Conservation (phyloP, 495 filamentous ascomycete species). For the Xylaria intraflava region DNA sequence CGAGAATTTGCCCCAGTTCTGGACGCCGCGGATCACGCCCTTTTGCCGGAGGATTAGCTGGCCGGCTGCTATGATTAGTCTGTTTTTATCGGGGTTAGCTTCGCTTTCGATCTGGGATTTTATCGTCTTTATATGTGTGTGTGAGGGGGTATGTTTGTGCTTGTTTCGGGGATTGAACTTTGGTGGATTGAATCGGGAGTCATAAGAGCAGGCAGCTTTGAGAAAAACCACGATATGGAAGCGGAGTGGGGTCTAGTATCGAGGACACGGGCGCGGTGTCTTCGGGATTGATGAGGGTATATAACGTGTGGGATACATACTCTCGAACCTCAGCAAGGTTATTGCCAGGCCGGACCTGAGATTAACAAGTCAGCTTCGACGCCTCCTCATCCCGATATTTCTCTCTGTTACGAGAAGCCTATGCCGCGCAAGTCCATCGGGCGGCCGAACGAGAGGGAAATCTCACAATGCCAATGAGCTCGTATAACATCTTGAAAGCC, state of each 20-base stretch:
- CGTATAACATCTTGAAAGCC: constrained; percentile 75
- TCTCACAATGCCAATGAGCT: constrained; percentile 89
- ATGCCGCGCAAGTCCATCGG: too few relatives aligned
- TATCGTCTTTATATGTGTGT: too few relatives aligned
- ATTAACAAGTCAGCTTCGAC: neutral
- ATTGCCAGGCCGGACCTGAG: constrained; percentile 73
- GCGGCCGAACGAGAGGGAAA: neutral
- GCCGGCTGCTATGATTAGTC: constrained; percentile 84
- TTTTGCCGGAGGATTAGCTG: constrained; percentile 72
- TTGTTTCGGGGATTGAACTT: neutral
- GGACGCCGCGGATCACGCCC: constrained; percentile 85
- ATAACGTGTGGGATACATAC: constrained; percentile 42
- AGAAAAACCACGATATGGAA: neutral
- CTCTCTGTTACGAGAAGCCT: constrained; percentile 7
- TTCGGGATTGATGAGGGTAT: neutral
- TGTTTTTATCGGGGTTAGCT: constrained; percentile 21
- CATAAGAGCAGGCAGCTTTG: neutral
- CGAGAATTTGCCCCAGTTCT: constrained; percentile 88
- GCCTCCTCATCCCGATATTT: neutral
- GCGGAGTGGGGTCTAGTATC: neutral
- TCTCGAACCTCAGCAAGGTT: constrained; percentile 89
- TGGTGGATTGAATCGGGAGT: neutral
- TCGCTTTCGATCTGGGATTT: too few relatives aligned
- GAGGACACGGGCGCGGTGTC: neutral
- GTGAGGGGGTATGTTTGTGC: neutral